A percentile compares a stretch with the other conserved stretches of the same genome.
These are phyloP conservation scores for Phaseolus lunatus DNA, from an alignment of 306 rosid genomes.

Conservation along the genomic window DNA sequence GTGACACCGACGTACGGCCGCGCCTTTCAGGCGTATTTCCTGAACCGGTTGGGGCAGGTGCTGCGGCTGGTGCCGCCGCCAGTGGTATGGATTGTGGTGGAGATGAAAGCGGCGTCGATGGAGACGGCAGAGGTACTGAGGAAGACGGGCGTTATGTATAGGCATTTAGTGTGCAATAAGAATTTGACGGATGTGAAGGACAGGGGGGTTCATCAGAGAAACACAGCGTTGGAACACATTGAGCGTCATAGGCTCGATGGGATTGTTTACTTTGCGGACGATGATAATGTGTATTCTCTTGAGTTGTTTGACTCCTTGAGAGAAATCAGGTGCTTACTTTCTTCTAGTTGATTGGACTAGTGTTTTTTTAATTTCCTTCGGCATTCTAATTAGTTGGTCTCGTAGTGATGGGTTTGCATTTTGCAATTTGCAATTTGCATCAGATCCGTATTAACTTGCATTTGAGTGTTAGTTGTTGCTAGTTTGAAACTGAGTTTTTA, in stretches of 20 bases:
- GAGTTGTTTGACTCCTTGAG: conserved; percentile 81
- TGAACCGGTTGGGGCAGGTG: conserved; percentile 82
- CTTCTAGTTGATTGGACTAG: not conserved
- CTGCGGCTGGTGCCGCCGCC: conserved; percentile 84
- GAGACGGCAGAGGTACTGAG: conserved; percentile 93
- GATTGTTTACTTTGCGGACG: conserved; percentile 93
- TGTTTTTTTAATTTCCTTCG: not conserved
- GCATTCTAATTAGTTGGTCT: not conserved
- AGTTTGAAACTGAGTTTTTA: not conserved
- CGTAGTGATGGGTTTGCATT: conserved; percentile 18
- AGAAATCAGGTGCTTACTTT: conserved; percentile 64
- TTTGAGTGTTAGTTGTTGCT: conserved; percentile 28
- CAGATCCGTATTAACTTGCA: conserved; percentile 14
- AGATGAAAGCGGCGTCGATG: conserved; percentile 74
- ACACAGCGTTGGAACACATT: conserved; percentile 92
- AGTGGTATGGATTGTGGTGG: conserved; percentile 92
- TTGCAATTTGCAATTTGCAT: conserved; percentile 2
- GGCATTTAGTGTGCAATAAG: conserved; percentile 82
- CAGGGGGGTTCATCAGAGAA: conserved; percentile 96
- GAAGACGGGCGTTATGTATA: conserved; percentile 89
- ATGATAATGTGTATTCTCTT: conserved; percentile 85
- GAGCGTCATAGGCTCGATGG: conserved; percentile 87
- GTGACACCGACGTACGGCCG: conserved; percentile 88
- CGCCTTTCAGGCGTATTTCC: conserved; percentile 74
- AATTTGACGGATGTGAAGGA: conserved; percentile 75